Evolutionary conservation across 148 eudicot genomes (phyloP).

Genomic region (Chenopodium berlandieri): DNA sequence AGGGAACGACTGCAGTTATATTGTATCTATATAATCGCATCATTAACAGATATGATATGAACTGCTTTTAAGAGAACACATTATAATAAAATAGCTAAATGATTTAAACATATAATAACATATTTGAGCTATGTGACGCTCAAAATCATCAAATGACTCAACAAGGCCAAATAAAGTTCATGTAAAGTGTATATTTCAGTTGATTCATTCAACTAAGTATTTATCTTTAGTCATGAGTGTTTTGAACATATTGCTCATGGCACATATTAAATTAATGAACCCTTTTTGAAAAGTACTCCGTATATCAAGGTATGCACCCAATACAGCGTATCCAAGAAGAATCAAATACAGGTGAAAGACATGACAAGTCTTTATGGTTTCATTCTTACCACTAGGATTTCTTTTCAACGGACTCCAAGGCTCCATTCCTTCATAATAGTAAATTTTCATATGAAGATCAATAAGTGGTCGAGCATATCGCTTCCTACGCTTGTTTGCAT

Average conservation of each 20-base stretch:
- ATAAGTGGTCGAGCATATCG: constrained; percentile 95
- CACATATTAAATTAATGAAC: neutral
- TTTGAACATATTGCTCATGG: neutral
- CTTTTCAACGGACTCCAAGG: constrained; percentile 77
- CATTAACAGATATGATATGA: no score
- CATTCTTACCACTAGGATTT: constrained; percentile 68
- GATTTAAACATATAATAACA: no score
- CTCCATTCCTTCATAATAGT: constrained; percentile 82
- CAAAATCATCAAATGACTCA: neutral
- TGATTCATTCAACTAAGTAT: neutral
- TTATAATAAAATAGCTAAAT: no score
- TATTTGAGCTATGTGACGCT: neutral
- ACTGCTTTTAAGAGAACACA: no score
- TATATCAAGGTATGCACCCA: neutral
- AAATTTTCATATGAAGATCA: constrained; percentile 94
- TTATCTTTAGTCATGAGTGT: neutral
- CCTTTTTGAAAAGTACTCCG: neutral
- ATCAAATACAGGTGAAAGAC: neutral
- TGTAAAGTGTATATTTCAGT: neutral
- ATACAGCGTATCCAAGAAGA: neutral
- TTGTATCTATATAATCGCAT: no score
- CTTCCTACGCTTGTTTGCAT: constrained; percentile 94
- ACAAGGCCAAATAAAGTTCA: no score
- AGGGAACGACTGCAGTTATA: neutral
- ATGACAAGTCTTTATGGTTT: neutral